phyloP scores from a whole-genome alignment of 371 early-diverging fungal species.

The Circinella minor region DNA sequence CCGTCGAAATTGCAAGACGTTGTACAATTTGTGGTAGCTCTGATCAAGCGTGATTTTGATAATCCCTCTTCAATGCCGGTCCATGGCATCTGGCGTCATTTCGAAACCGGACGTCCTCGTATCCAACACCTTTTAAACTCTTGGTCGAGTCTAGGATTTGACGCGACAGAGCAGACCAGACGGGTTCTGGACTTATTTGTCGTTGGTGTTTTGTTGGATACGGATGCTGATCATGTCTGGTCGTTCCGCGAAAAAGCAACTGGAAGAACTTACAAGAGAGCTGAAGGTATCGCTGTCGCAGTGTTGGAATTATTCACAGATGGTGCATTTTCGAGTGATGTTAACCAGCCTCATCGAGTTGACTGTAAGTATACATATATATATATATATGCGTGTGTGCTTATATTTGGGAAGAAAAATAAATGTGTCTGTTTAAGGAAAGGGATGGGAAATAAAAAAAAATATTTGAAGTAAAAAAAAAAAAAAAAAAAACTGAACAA shows the following conservation, averaged over 20 bases:
- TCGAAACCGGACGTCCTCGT: conserved; percentile 67
- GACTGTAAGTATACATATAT: conserved; percentile 59
- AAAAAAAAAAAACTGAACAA: background rate
- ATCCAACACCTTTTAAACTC: conserved; percentile 59
- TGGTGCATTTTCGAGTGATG: conserved; percentile 78
- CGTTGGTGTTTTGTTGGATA: conserved; percentile 89
- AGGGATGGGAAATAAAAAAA: conserved; percentile 55
- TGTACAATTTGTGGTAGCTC: conserved; percentile 67
- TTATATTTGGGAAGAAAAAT: background rate
- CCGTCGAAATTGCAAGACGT: conserved; percentile 68
- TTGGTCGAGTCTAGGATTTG: conserved; percentile 45
- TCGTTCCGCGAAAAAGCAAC: conserved; percentile 63
- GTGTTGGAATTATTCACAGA: conserved; percentile 81
- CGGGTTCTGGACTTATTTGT: conserved; percentile 85
- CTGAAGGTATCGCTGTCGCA: conserved; percentile 90
- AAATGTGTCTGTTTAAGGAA: conserved; percentile 65
- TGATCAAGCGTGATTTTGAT: conserved; percentile 77
- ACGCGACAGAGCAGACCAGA: conserved; percentile 66
- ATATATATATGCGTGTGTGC: background rate
- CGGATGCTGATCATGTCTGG: conserved; percentile 88
- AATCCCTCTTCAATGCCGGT: conserved; percentile 71
- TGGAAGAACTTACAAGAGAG: conserved; percentile 62
- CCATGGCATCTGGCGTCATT: conserved; percentile 91
- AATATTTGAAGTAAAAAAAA: too few species aligned
- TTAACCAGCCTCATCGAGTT: conserved; percentile 70